Conservation (phyloP, 2,329 filamentous ascomycete species). For the Ophiognomonia clavigignenti-juglandacearum region DNA sequence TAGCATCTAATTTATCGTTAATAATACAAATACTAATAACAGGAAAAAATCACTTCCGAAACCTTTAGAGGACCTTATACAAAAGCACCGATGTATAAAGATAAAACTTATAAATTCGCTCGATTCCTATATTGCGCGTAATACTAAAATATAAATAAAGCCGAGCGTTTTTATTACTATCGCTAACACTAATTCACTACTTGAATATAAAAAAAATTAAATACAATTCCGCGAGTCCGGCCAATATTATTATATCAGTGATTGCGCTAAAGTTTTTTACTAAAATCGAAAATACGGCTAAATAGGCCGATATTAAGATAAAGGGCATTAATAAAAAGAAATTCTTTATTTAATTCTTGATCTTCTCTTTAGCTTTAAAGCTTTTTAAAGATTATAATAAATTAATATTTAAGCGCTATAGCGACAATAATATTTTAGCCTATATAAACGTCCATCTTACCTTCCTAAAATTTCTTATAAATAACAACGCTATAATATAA, state of each 20-base stretch:
- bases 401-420: slow-evolving; percentile 45
- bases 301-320: not conserved
- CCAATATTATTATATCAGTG: slow-evolving; percentile 39
- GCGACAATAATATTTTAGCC: slow-evolving; percentile 55
- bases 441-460: slow-evolving; percentile 59
- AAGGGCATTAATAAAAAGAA: not conserved
- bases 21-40: slow-evolving; percentile 9
- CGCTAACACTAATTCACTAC: slow-evolving; percentile 49
- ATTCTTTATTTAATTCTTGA: slow-evolving; percentile 17
- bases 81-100: not conserved
- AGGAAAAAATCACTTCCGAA: slow-evolving; percentile 5
- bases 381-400: slow-evolving; percentile 40
- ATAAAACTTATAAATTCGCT: slow-evolving; percentile 49
- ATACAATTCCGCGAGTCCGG: slow-evolving; percentile 1
- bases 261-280: slow-evolving; percentile 20
- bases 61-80: slow-evolving; percentile 25
- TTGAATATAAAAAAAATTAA: slow-evolving; percentile 43
- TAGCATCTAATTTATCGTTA: slow-evolving; percentile 51
- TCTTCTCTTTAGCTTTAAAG: slow-evolving; percentile 30
- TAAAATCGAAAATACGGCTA: slow-evolving; percentile 1
- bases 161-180: slow-evolving; percentile 54
- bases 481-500: slow-evolving; percentile 35
- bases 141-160: slow-evolving; percentile 47
- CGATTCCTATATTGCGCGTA: slow-evolving; percentile 50
- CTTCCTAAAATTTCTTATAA: slow-evolving; percentile 47